Conservation (phyloP, 106 monocot genomes). For the Allium fistulosum region DNA sequence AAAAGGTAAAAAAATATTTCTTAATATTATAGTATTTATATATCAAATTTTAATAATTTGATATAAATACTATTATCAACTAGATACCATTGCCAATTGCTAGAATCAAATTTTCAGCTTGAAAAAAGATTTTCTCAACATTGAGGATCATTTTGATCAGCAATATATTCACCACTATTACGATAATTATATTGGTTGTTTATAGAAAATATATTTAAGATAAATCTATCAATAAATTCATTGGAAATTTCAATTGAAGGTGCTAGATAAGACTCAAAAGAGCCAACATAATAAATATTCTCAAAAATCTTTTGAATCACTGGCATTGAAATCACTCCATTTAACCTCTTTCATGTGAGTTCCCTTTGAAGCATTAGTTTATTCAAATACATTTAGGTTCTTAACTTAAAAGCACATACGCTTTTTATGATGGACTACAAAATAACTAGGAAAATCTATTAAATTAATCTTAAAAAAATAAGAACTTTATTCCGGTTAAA, state of each 20-base stretch:
- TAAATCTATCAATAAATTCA: slow-evolving; percentile 15
- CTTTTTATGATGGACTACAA: no score
- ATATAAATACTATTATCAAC: slow-evolving; percentile 26
- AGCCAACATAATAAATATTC: slow-evolving; percentile 1
- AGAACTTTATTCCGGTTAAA: no score
- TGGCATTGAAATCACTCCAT: slow-evolving; percentile 60
- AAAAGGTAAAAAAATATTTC: no score
- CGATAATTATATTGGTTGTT: slow-evolving; percentile 11
- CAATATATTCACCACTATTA: slow-evolving; percentile 9
- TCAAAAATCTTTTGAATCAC: slow-evolving; percentile 13
- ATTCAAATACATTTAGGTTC: no score
- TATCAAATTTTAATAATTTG: no score
- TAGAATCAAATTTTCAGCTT: slow-evolving; percentile 77
- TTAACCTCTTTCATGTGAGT: slow-evolving; percentile 70
- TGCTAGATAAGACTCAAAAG: slow-evolving; percentile 39
- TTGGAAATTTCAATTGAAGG: slow-evolving; percentile 23
- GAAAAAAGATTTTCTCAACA: slow-evolving; percentile 84
- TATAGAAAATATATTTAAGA: slow-evolving; percentile 5
- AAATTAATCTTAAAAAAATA: no score
- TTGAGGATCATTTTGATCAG: slow-evolving; percentile 32
- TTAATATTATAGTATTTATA: no score
- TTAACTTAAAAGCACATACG: not conserved
- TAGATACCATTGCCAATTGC: slow-evolving; percentile 55
- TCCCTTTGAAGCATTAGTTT: slow-evolving; percentile 21
- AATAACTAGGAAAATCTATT: no score